These are phyloP conservation scores for Teunomyces stri DNA, from an alignment of 805 yeast genomes.

Conservation along the genomic window DNA sequence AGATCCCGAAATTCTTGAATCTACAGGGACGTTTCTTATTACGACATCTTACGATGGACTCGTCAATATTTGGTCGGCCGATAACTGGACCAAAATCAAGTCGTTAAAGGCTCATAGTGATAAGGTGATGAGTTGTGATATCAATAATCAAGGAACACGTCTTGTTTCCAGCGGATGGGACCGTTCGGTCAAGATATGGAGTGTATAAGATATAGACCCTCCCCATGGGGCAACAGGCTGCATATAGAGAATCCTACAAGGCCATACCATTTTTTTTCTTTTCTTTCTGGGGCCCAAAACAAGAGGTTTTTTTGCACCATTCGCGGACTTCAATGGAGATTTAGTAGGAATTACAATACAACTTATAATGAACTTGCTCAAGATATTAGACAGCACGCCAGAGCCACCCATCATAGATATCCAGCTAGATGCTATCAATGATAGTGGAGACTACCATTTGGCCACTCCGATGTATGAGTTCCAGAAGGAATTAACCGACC, in stretches of 20 bases:
- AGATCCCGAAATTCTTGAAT: conserved; percentile 26
- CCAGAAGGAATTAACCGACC: conserved; percentile 87
- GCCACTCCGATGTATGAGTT: conserved; percentile 84
- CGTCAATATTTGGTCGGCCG: conserved; percentile 60
- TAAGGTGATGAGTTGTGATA: conserved; percentile 69
- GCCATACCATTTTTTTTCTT: too few relatives aligned
- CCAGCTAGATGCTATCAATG: conserved; percentile 44
- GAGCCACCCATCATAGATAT: conserved; percentile 72
- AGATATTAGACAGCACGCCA: conserved; percentile 78
- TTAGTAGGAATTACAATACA: not conserved
- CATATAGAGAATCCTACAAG: conserved; percentile 4
- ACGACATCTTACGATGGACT: conserved; percentile 72
- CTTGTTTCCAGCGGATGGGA: conserved; percentile 83
- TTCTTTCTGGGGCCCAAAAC: too few relatives aligned
- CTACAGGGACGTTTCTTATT: conserved; percentile 48
- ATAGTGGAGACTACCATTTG: conserved; percentile 65
- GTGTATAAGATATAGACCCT: not conserved
- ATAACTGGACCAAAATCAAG: conserved; percentile 61
- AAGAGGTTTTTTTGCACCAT: not conserved
- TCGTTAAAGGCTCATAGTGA: conserved; percentile 58
- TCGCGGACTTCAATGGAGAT: not conserved
- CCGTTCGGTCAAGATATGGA: conserved; percentile 69
- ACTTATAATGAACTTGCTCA: conserved; percentile 76
- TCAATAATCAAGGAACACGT: conserved; percentile 37
- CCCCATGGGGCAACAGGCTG: conserved; percentile 1